Conservation (phyloP, 805 yeast genomes). For the Ogataea populi-albae region DNA sequence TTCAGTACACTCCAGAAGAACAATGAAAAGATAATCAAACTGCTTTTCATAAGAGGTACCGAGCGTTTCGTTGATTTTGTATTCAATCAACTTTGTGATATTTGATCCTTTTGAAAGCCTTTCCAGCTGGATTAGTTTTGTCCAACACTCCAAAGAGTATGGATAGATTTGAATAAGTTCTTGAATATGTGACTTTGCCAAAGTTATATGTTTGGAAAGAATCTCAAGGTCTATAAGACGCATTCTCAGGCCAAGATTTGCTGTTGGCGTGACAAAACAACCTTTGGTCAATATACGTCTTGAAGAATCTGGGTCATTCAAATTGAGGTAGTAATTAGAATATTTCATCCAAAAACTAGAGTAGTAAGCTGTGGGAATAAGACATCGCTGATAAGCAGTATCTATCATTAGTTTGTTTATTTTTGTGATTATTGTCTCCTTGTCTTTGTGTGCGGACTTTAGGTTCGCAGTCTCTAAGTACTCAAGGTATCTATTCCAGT, state of each 20-base stretch:
- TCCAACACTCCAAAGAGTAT: constrained; percentile 36
- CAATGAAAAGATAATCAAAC: constrained; percentile 37
- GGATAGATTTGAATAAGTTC: constrained; percentile 29
- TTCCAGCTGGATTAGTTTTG: constrained; percentile 44
- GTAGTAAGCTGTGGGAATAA: constrained; percentile 44
- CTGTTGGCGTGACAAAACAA: constrained; percentile 24
- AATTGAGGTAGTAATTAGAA: constrained; percentile 39
- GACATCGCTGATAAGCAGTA: constrained; percentile 47
- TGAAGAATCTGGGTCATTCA: constrained; percentile 35
- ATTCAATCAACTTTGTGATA: constrained; percentile 30
- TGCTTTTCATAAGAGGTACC: constrained; percentile 26
- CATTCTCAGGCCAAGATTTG: constrained; percentile 33
- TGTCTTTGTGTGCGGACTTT: constrained; percentile 19
- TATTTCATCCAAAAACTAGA: constrained; percentile 50
- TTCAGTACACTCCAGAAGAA: constrained; percentile 29
- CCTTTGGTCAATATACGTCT: constrained; percentile 39
- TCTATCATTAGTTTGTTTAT: constrained; percentile 26
- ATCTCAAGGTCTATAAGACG: constrained; percentile 46
- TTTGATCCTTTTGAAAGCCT: constrained; percentile 28
- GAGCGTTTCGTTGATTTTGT: constrained; percentile 25
- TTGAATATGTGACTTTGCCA: constrained; percentile 37
- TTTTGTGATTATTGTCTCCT: constrained; percentile 16
- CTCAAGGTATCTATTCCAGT: constrained; percentile 59
- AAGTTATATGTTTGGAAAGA: constrained; percentile 32
- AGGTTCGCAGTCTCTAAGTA: constrained; percentile 42